Percentiles rank a stretch among this genome's conserved stretches.
These are phyloP conservation scores for Colletotrichum ledebouriae DNA, from an alignment of 2,329 filamentous ascomycete species.

Conservation along the genomic window DNA sequence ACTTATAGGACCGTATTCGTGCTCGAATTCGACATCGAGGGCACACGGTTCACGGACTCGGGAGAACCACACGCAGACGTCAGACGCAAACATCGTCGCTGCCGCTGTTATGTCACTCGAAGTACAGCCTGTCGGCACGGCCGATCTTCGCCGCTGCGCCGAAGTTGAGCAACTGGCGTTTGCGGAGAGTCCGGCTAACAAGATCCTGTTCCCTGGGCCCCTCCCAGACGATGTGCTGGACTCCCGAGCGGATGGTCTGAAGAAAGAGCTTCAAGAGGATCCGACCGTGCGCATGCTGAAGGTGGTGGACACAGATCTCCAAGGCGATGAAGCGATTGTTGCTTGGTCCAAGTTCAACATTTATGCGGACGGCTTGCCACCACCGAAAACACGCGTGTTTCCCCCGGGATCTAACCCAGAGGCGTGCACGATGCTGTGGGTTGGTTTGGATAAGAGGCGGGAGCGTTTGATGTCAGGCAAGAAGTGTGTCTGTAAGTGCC, in stretches of 20 bases:
- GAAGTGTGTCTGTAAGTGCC: slow-evolving; percentile 53
- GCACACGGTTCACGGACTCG: not conserved
- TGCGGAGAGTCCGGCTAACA: slow-evolving; percentile 20
- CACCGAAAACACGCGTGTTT: slow-evolving; percentile 45
- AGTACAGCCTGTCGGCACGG: slow-evolving; percentile 27
- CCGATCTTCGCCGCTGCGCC: slow-evolving; percentile 39
- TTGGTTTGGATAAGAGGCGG: slow-evolving; percentile 49
- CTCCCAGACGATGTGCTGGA: slow-evolving; percentile 46
- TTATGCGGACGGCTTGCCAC: slow-evolving; percentile 47
- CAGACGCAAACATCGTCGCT: not conserved
- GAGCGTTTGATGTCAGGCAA: slow-evolving; percentile 50
- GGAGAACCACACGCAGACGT: not conserved
- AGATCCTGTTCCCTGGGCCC: slow-evolving; percentile 49
- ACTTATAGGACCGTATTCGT: not conserved
- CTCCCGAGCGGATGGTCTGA: slow-evolving; percentile 45
- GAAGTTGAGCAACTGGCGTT: slow-evolving; percentile 37
- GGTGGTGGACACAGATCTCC: slow-evolving; percentile 41
- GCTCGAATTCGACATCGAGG: not conserved
- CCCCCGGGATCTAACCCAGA: slow-evolving; percentile 51
- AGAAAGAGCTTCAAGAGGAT: slow-evolving; percentile 41
- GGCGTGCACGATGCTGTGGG: slow-evolving; percentile 51
- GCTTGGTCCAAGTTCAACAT: slow-evolving; percentile 55
- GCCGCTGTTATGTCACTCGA: slow-evolving; percentile 38
- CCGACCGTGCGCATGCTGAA: slow-evolving; percentile 35
- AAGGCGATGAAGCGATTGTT: slow-evolving; percentile 48